Evolutionary conservation across 345 rosid species (phyloP).

Genomic region (Clarkia xantiana): DNA sequence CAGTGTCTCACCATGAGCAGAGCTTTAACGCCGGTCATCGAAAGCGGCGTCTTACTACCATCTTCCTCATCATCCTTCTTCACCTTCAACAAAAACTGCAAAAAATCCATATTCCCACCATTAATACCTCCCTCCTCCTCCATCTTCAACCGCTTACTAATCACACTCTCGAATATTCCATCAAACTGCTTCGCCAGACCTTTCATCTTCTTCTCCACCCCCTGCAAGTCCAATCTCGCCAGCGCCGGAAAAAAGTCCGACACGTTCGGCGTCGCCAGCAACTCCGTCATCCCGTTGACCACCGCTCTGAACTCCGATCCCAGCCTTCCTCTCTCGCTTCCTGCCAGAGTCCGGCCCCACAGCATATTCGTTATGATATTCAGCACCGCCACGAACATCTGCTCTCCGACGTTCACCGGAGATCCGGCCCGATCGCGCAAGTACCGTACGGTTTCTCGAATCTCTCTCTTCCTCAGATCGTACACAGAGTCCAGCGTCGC

Average conservation of each 20-base stretch:
- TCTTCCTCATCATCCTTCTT: conserved; percentile 9
- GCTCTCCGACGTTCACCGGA: conserved; percentile 23
- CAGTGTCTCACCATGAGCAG: conserved; percentile 19
- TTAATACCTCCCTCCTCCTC: conserved; percentile 8
- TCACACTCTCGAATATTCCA: conserved; percentile 9
- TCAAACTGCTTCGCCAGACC: conserved; percentile 16
- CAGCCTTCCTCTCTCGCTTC: conserved; percentile 16
- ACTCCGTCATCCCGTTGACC: conserved; percentile 12
- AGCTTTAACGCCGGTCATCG: conserved; percentile 25
- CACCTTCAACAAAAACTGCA: conserved; percentile 16
- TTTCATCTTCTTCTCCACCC: conserved; percentile 21
- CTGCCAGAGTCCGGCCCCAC: conserved; percentile 33
- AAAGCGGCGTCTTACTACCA: conserved; percentile 18
- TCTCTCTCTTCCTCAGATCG: conserved; percentile 18
- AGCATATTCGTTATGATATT: conserved; percentile 31
- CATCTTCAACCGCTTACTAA: conserved; percentile 9
- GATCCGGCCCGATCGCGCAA: conserved; percentile 13
- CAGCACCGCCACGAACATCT: conserved; percentile 17
- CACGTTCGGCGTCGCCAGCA: conserved; percentile 30
- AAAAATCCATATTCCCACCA: conserved; percentile 11
- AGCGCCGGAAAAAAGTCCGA: conserved; percentile 37
- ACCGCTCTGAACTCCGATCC: conserved; percentile 23
- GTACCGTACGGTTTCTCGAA: conserved; percentile 14
- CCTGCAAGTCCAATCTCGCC: conserved; percentile 42
- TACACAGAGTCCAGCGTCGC: conserved; percentile 19